Evolutionary conservation across 306 rosid species (phyloP).

Genomic region (Vigna unguiculata): DNA sequence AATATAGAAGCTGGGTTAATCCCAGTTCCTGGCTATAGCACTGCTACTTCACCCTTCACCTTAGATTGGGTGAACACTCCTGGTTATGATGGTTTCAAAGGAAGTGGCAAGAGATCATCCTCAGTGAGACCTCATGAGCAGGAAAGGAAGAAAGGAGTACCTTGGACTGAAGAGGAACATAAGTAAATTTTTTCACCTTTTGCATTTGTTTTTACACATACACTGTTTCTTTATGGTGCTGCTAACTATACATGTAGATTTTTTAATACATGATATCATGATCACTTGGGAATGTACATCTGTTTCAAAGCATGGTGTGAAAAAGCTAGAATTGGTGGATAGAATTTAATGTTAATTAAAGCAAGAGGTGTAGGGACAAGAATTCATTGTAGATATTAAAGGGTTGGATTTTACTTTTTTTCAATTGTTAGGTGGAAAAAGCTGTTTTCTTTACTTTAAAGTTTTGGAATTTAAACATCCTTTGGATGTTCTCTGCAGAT

Average conservation of each 20-base stretch:
- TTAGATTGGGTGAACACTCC: slow-evolving; percentile 73
- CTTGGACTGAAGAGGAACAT: slow-evolving; percentile 98
- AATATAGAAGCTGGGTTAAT: slow-evolving; percentile 87
- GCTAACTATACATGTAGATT: not conserved
- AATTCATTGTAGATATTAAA: slow-evolving; percentile 27
- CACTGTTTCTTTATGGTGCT: not conserved
- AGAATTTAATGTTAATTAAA: slow-evolving; percentile 8
- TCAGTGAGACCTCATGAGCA: slow-evolving; percentile 63
- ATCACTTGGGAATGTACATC: slow-evolving; percentile 5
- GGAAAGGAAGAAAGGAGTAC: slow-evolving; percentile 92
- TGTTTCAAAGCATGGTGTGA: slow-evolving; percentile 29
- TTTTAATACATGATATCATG: not conserved
- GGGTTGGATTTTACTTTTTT: slow-evolving; percentile 21
- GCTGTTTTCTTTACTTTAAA: not conserved
- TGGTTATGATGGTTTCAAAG: slow-evolving; percentile 62
- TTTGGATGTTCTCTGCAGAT: slow-evolving; percentile 52
- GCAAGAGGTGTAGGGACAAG: slow-evolving; percentile 35
- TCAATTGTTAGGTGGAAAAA: not conserved
- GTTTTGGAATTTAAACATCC: slow-evolving; percentile 15
- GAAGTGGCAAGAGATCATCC: slow-evolving; percentile 67
- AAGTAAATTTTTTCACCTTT: slow-evolving; percentile 59
- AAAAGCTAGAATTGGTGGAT: slow-evolving; percentile 22
- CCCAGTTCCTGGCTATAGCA: slow-evolving; percentile 76
- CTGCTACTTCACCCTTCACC: slow-evolving; percentile 62
- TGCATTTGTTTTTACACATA: not conserved